Percentiles rank a stretch among this genome's conserved stretches.
These are phyloP conservation scores for Suhomyces ambrosiae DNA, from an alignment of 1,139 yeast species.

Conservation along the genomic window DNA sequence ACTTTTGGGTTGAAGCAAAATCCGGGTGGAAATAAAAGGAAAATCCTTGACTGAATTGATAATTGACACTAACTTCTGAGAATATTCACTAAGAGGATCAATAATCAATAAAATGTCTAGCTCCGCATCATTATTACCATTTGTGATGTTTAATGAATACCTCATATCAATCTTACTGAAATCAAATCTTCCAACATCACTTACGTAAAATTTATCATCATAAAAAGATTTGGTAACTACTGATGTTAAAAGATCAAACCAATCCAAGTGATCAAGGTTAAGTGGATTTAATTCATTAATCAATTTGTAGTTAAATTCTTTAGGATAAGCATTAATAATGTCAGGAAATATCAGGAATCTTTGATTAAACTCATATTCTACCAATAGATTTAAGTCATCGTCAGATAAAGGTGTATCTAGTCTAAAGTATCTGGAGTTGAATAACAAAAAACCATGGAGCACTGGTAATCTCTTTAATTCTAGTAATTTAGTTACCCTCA, in stretches of 20 bases:
- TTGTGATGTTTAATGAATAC: slow-evolving; percentile 24
- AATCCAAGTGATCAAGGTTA: slow-evolving; percentile 30
- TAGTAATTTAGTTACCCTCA: slow-evolving; percentile 18
- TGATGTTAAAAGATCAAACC: slow-evolving; percentile 52
- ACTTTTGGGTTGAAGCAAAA: slow-evolving; percentile 61
- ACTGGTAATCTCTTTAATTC: slow-evolving; percentile 35
- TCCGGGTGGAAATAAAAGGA: slow-evolving; percentile 50
- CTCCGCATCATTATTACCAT: slow-evolving; percentile 23
- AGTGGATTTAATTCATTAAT: slow-evolving; percentile 25
- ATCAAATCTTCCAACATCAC: slow-evolving; percentile 45
- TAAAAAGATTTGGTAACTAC: slow-evolving; percentile 49
- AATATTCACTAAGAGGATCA: slow-evolving; percentile 70
- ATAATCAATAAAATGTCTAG: slow-evolving; percentile 60
- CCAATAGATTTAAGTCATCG: slow-evolving; percentile 30
- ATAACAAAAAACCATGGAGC: slow-evolving; percentile 37
- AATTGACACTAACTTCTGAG: slow-evolving; percentile 63
- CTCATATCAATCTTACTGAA: slow-evolving; percentile 39
- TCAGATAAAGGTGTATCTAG: slow-evolving; percentile 24
- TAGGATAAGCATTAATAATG: slow-evolving; percentile 35
- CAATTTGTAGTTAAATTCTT: slow-evolving; percentile 23
- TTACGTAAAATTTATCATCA: slow-evolving; percentile 36
- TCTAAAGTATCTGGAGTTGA: slow-evolving; percentile 47
- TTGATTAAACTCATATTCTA: slow-evolving; percentile 39
- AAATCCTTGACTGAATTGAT: slow-evolving; percentile 46
- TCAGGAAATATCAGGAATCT: slow-evolving; percentile 34